phyloP scores from a whole-genome alignment of 495 filamentous ascomycete genomes.

The Echria macrotheca region DNA sequence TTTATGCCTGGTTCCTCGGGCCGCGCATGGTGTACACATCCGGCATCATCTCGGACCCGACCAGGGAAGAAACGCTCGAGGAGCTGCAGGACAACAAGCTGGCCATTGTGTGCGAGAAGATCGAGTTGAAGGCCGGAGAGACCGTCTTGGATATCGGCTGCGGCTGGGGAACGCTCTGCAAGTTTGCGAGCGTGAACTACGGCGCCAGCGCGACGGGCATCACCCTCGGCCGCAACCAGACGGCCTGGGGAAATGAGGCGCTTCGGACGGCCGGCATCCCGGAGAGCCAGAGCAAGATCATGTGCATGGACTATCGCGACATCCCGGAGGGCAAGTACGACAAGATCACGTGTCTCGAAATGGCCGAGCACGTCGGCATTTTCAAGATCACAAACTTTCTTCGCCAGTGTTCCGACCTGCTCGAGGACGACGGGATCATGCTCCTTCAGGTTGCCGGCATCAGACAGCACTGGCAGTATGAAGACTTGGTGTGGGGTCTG shows the following conservation, averaged over 20 bases:
- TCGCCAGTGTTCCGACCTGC: slow-evolving; percentile 73
- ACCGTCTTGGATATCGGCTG: slow-evolving; percentile 76
- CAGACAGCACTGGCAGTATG: slow-evolving; percentile 78
- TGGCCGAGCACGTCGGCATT: slow-evolving; percentile 87
- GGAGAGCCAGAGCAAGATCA: slow-evolving; percentile 66
- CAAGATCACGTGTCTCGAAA: slow-evolving; percentile 85
- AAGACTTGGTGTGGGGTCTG: slow-evolving; percentile 80
- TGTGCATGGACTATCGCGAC: slow-evolving; percentile 83
- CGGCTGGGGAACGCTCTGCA: slow-evolving; percentile 81
- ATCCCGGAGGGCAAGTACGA: slow-evolving; percentile 67
- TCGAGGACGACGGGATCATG: slow-evolving; percentile 78
- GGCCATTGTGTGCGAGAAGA: slow-evolving; percentile 79
- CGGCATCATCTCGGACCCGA: slow-evolving; percentile 71
- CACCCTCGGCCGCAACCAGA: slow-evolving; percentile 79
- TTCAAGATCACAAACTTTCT: slow-evolving; percentile 63
- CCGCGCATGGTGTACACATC: slow-evolving; percentile 89
- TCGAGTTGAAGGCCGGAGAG: slow-evolving; percentile 65
- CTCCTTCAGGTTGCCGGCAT: slow-evolving; percentile 81
- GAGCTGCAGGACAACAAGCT: slow-evolving; percentile 88
- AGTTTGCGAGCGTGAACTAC: slow-evolving; percentile 73
- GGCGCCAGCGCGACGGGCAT: slow-evolving; percentile 72
- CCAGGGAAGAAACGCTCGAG: slow-evolving; percentile 71
- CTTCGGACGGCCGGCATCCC: slow-evolving; percentile 61
- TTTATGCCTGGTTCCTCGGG: slow-evolving; percentile 84
- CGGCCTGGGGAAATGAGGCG: slow-evolving; percentile 73